Evolutionary conservation across 2,329 filamentous ascomycete genomes (phyloP).

Genomic region (Curvularia sp.): DNA sequence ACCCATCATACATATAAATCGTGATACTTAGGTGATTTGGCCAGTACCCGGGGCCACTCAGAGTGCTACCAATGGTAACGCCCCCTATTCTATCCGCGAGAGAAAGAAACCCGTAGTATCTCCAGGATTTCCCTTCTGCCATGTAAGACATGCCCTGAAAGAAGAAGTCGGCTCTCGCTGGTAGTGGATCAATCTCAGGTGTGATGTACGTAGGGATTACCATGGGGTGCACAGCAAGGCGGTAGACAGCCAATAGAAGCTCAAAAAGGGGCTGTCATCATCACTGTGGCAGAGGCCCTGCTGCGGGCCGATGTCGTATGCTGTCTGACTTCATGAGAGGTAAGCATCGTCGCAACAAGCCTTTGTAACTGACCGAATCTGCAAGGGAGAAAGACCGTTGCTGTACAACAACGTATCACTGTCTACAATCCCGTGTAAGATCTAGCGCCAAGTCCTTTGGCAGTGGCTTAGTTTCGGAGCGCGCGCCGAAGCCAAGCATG

Average conservation of each 20-base stretch:
- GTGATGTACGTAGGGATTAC: background rate
- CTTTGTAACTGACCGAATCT: background rate
- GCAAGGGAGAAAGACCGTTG: background rate
- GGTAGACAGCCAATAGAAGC: background rate
- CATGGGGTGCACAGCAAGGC: background rate
- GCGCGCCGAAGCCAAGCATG: background rate
- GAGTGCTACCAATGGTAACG: no score
- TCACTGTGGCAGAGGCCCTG: background rate
- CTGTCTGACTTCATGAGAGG: background rate
- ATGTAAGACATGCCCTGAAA: no score
- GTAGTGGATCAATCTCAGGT: no score
- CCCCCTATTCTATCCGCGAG: no score
- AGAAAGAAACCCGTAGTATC: no score
- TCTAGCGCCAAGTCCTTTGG: no score
- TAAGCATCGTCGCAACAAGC: background rate
- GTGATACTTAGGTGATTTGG: no score
- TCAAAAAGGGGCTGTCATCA: background rate
- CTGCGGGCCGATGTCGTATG: background rate
- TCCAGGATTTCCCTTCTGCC: no score
- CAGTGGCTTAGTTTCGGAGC: background rate
- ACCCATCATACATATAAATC: no score
- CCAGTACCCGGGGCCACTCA: no score
- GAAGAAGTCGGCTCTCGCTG: no score
- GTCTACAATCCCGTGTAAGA: background rate
- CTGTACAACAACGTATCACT: background rate